phyloP scores from a whole-genome alignment of 352 stramenopile genomes.

The Aphanomyces astaci region DNA sequence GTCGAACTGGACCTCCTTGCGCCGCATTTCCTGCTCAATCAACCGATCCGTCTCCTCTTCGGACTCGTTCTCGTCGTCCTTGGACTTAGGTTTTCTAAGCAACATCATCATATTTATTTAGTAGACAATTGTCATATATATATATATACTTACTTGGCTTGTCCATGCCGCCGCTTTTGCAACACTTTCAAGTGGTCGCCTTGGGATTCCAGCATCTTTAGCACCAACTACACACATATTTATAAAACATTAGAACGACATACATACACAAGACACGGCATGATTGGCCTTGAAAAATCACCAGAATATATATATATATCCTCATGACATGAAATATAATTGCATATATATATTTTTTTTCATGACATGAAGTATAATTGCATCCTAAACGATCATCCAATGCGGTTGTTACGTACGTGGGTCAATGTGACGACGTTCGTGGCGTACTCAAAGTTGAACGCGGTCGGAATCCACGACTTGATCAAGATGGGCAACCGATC shows the following conservation, averaged over 20 bases:
- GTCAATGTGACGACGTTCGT: constrained; percentile 78
- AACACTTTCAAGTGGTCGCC: constrained; percentile 74
- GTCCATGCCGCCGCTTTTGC: constrained; percentile 35
- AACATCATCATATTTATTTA: neutral
- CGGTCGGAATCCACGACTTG: constrained; percentile 63
- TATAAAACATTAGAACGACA: too few relatives aligned
- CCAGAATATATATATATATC: too few relatives aligned
- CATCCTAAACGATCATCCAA: too few relatives aligned
- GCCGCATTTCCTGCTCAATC: constrained; percentile 73
- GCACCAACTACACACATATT: constrained; percentile 56
- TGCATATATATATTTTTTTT: too few relatives aligned
- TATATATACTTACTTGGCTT: neutral
- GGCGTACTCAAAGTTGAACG: constrained; percentile 59
- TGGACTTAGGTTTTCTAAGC: constrained; percentile 35
- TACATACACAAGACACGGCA: too few relatives aligned
- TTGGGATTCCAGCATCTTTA: constrained; percentile 79
- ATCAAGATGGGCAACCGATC: constrained; percentile 73
- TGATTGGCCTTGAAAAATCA: too few relatives aligned
- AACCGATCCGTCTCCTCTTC: constrained; percentile 71
- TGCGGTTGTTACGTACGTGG: too few relatives aligned
- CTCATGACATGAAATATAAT: too few relatives aligned
- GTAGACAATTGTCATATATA: too few relatives aligned
- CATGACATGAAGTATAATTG: too few relatives aligned
- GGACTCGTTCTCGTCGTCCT: constrained; percentile 55
- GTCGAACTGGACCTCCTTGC: constrained; percentile 81